Evolutionary conservation across 2,329 filamentous ascomycete species (phyloP).

Genomic region (Madurella mycetomatis): DNA sequence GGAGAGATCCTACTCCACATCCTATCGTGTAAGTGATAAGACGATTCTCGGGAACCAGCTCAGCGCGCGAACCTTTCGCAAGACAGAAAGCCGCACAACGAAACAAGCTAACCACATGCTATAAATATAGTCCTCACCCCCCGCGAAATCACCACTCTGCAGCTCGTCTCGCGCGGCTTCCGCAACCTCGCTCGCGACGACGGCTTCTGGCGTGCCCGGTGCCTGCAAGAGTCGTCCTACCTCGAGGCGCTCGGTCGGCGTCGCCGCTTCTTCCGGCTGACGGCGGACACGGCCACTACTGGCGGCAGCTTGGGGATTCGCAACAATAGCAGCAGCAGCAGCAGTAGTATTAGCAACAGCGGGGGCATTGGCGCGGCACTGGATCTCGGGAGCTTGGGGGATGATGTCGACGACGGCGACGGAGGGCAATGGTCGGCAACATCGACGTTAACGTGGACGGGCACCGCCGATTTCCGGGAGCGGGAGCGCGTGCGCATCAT

Average conservation of each 20-base stretch:
- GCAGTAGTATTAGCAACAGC: background rate
- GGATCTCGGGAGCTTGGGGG: background rate
- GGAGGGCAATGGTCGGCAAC: constrained; percentile 18
- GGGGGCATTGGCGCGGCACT: background rate
- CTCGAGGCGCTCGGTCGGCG: constrained; percentile 57
- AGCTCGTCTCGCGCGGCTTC: constrained; percentile 64
- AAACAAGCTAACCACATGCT: background rate
- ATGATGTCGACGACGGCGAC: background rate
- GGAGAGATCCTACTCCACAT: constrained; percentile 62
- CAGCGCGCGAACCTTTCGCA: too few species aligned
- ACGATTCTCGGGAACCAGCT: background rate
- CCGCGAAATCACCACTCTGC: constrained; percentile 60
- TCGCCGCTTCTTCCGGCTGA: constrained; percentile 39
- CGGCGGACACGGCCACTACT: background rate
- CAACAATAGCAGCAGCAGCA: background rate
- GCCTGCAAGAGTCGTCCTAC: constrained; percentile 66
- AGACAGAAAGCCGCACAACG: too few species aligned
- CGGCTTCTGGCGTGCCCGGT: constrained; percentile 69
- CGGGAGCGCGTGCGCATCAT: constrained; percentile 53
- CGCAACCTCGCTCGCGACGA: constrained; percentile 67
- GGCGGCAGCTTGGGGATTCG: background rate
- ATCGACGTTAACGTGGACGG: constrained; percentile 23
- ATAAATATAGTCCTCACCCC: constrained; percentile 54
- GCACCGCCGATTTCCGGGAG: constrained; percentile 23
- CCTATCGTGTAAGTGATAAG: constrained; percentile 50